phyloP scores from a whole-genome alignment of 768 basidiomycete species.

The Podaxis carcinomalis region DNA sequence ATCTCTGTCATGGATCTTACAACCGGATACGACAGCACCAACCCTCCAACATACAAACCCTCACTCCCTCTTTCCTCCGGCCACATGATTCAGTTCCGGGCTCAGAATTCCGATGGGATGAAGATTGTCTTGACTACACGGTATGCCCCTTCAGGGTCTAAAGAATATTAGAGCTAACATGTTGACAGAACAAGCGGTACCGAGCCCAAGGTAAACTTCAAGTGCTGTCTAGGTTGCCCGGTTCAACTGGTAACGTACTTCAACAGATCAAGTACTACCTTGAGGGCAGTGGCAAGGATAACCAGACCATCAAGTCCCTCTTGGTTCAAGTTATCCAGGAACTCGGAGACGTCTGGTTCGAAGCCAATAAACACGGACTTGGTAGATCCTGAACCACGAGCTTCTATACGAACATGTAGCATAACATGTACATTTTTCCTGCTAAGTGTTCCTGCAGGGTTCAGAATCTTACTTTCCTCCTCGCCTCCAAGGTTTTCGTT shows the following conservation, averaged over 20 bases:
- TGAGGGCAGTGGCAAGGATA: slow-evolving; percentile 66
- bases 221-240: not conserved
- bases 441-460: not conserved
- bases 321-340: slow-evolving; percentile 58
- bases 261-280: slow-evolving; percentile 84
- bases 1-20: slow-evolving; percentile 73
- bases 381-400: slow-evolving; percentile 10
- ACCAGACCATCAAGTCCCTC: slow-evolving; percentile 37
- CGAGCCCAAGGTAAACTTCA: slow-evolving; percentile 71
- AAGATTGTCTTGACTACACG: slow-evolving; percentile 67
- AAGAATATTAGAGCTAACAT: not conserved
- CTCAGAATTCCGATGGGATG: slow-evolving; percentile 33
- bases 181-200: slow-evolving; percentile 75
- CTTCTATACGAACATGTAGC: not conserved
- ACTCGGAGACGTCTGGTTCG: slow-evolving; percentile 65
- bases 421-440: not conserved
- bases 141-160: slow-evolving; percentile 29
- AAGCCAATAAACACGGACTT: slow-evolving; percentile 41
- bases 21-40: slow-evolving; percentile 69
- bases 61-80: slow-evolving; percentile 68
- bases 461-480: slow-evolving; percentile 29
- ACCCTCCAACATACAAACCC: slow-evolving; percentile 62
- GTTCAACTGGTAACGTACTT: not conserved
- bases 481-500: slow-evolving; percentile 55
- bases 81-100: slow-evolving; percentile 83